phyloP scores from a whole-genome alignment of 2,329 filamentous ascomycete species.

The Pyrenochaeta sp. region DNA sequence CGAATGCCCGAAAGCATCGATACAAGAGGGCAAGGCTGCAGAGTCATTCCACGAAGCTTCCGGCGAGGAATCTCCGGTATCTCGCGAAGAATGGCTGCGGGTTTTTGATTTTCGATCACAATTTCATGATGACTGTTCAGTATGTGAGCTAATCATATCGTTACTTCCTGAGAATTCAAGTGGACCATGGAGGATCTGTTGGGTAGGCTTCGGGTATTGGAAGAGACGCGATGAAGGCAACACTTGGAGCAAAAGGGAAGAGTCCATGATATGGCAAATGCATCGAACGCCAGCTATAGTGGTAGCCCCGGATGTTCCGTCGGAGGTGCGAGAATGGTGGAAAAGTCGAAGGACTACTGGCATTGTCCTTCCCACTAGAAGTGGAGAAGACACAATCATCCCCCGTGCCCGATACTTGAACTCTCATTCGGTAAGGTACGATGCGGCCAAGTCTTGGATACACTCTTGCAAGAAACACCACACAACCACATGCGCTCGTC shows the following conservation, averaged over 20 bases:
- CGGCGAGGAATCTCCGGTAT: no score
- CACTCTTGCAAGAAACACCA: background rate
- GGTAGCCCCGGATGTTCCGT: background rate
- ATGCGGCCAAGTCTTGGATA: conserved; percentile 1
- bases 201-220: background rate
- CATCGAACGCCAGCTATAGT: background rate
- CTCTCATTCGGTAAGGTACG: background rate
- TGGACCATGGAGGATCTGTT: conserved; percentile 1
- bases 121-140: background rate
- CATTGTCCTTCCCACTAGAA: background rate
- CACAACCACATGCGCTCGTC: background rate
- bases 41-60: no score
- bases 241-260: background rate
- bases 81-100: background rate
- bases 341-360: background rate
- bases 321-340: background rate
- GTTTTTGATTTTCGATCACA: background rate
- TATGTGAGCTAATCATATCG: background rate
- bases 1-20: background rate
- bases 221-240: background rate
- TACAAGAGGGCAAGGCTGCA: background rate
- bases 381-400: background rate
- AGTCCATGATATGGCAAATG: background rate
- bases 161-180: background rate
- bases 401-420: background rate